Base-by-base conservation (phyloP, 768 basidiomycete species). In the Auricularia sp. region DNA sequence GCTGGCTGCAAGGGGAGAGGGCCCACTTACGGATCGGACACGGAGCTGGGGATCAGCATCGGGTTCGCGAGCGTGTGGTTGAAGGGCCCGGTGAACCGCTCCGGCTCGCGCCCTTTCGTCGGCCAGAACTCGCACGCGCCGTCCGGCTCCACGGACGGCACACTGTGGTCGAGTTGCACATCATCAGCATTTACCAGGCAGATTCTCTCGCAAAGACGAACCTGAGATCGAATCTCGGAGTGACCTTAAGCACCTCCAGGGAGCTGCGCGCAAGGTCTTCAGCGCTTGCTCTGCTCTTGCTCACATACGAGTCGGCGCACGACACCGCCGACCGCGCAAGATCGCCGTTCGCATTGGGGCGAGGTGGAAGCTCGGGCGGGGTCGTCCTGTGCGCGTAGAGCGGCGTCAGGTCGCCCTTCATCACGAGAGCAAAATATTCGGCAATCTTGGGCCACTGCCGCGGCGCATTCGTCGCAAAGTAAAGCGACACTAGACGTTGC, bases 31-130 rank as follows among this genome's bases (percentile, higher is more conserved):
- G 34, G 35, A 29, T 58, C 29, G 5, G 54, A 5, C 14, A 39
- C 5, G 33, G 14, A 21, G 37, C 54, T 59, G 37, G 34, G 14
- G 14, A 64, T 35, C n/a, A 64, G 35, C 37, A 64, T 64, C 3
- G 64, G 64, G 39, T 42, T 64, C n/a, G 44, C 24, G 21, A 64
- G 33, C 35, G 37, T 64, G 3, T 37, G 21, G 14, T 64, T 64
- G 51, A 51, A 64, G 33, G 64, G 64, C 11, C 64, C 64, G 10
- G 29, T 44, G 42, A 64, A 64, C 16, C 64, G 5, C 42, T 64
- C 64, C 33, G 56, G 54, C 33, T 47, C 47, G 29, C 8, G 24
- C 7, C 56, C 34, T 21, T 42, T n/a, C n/a, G 54, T 51, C 6
- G 56, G 34, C 24, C 56, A 36, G 56, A 59, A 59, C 16, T 59